Evolutionary conservation across 179 eudicot genomes (phyloP).

Genomic region (Corrigiola litoralis): DNA sequence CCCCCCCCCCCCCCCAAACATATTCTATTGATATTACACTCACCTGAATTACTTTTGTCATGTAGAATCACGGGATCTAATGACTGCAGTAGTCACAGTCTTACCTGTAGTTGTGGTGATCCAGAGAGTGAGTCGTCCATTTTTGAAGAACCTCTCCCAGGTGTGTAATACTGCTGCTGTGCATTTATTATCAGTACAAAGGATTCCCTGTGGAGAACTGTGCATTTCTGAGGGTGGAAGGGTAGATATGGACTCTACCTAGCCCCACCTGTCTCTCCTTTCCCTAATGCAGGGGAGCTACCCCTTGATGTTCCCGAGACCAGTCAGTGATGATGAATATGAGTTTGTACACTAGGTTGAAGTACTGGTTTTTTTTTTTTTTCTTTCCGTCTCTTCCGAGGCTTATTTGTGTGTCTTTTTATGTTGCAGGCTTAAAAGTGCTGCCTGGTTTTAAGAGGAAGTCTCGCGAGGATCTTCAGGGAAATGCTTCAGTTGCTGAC

Average conservation of each 20-base stretch:
- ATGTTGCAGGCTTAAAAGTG: constrained; percentile 53
- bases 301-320: too few relatives aligned
- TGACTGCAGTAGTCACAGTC: constrained; percentile 29
- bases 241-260: too few relatives aligned
- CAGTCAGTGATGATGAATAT: too few relatives aligned
- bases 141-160: constrained; percentile 49
- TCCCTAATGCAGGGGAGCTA: too few relatives aligned
- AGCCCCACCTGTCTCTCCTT: too few relatives aligned
- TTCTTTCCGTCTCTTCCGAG: not conserved
- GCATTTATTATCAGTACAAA: not conserved
- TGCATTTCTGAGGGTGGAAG: too few relatives aligned
- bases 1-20: too few relatives aligned
- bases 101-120: constrained; percentile 47
- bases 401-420: not conserved
- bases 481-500: constrained; percentile 18
- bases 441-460: constrained; percentile 82
- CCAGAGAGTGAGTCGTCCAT: constrained; percentile 31
- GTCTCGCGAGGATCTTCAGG: constrained; percentile 26
- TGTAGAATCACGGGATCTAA: constrained; percentile 56
- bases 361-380: not conserved
- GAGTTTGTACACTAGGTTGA: too few relatives aligned
- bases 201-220: too few relatives aligned
- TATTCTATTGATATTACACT: not conserved
- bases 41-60: not conserved
- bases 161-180: constrained; percentile 22